Evolutionary conservation across 805 yeast species (phyloP).

Genomic region (Yarrowia sp.): DNA sequence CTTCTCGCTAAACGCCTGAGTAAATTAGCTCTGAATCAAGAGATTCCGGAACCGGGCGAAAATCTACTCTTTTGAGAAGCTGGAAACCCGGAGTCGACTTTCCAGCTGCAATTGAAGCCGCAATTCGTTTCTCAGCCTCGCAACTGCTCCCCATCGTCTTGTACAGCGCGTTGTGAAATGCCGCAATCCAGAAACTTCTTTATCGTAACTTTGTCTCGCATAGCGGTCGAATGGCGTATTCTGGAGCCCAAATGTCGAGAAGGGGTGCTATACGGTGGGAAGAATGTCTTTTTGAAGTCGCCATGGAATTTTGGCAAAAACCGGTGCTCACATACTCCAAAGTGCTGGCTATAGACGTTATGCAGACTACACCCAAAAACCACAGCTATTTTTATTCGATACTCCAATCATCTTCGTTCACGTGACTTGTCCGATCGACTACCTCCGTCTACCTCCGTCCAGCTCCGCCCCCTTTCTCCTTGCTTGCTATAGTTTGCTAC

Average conservation of each 20-base stretch:
- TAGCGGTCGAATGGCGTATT: slow-evolving; percentile 13
- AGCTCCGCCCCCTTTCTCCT: neutral
- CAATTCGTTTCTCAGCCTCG: neutral
- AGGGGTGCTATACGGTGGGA: neutral
- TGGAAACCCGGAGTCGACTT: neutral
- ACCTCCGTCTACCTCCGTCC: neutral
- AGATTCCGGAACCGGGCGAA: neutral
- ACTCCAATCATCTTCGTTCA: neutral
- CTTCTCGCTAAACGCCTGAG: slow-evolving; percentile 5
- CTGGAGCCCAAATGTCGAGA: neutral
- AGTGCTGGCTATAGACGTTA: too few relatives aligned
- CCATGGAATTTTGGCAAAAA: too few relatives aligned
- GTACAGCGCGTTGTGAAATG: neutral
- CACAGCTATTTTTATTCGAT: too few relatives aligned
- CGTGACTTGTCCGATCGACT: neutral
- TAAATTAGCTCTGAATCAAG: slow-evolving; percentile 21
- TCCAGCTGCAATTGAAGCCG: neutral
- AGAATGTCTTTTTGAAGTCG: neutral
- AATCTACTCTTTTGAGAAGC: neutral
- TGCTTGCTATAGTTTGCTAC: slow-evolving; percentile 1
- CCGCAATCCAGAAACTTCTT: slow-evolving; percentile 24
- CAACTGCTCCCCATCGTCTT: neutral
- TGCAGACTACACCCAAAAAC: too few relatives aligned
- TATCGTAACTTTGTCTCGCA: slow-evolving; percentile 25
- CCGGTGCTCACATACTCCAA: too few relatives aligned